Evolutionary conservation across 768 basidiomycete species (phyloP), one percentile per base, ranked within the genome.

Genomic region (Agaricus blazei): DNA sequence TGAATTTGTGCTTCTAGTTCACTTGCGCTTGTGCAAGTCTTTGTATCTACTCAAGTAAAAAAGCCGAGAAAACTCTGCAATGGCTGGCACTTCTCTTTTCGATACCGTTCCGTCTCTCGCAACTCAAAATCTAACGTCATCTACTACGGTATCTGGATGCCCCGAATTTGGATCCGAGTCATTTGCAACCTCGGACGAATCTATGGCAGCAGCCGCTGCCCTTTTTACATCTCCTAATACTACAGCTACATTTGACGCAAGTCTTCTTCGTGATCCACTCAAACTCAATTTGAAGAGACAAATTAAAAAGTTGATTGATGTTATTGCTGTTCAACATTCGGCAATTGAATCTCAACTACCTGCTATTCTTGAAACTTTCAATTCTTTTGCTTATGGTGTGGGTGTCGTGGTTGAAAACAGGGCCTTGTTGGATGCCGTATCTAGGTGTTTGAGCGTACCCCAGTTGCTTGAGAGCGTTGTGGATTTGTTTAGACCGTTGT

Each of bases 401-500:
- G 11, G 34, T 24, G 34, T 3, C 11, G 31, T 36, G 51, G 51
- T 14, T 37, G 11, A 9, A 8, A 29, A 24, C n/a, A 52, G 14
- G 14, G 5, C 3, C 34, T n/a, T 50, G 8, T 50, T 56, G 48
- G 41, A 56, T 43, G 41, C 41, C 7, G 27, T 56, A 28, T 56
- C 54, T n/a, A 48, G 45, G 41, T 56, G 47, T n/a, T 43, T 56
- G 42, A 44, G 45, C 9, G 48, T 45, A 0, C 54, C 48, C 1
- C 23, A 49, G 29, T 37, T 56, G 41, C 47, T 52, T 34, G 41
- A 53, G 36, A 63, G 72, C 11, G 75, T 98, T 57, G 82, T 88
- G 19, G 74, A 71, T 5, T 59, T 79, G 9, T 98, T 89, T 70
- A 74, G 88, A 58, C 94, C 95, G 3, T 69, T 98, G 51, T 67